Conservation (phyloP, 345 rosid species). For the Boechera retrofracta region DNA sequence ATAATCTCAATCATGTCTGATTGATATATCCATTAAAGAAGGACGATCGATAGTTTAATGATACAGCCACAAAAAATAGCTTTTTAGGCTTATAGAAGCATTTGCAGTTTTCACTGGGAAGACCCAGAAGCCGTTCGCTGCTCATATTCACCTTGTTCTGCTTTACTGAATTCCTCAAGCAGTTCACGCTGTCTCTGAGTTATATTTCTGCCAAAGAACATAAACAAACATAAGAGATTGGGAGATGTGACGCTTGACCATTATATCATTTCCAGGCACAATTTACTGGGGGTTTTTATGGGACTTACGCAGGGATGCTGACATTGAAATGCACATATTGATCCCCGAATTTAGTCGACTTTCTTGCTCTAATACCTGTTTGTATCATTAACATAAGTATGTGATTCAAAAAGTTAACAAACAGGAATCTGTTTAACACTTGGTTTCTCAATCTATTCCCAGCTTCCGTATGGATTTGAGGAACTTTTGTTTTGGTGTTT, state of each 20-base stretch:
- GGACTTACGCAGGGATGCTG: conserved; percentile 83
- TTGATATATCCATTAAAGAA: conserved; percentile 20
- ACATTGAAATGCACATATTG: conserved; percentile 94
- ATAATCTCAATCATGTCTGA: conserved; percentile 28
- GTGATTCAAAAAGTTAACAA: neutral
- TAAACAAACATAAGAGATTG: conserved; percentile 5
- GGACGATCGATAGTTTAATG: neutral
- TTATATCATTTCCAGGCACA: neutral
- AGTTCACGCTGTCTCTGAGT: conserved; percentile 85
- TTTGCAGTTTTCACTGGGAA: conserved; percentile 54
- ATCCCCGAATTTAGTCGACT: conserved; percentile 75
- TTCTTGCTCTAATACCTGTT: conserved; percentile 84
- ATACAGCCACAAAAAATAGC: conserved; percentile 27
- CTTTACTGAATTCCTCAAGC: conserved; percentile 90
- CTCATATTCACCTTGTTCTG: conserved; percentile 77
- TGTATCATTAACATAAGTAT: neutral
- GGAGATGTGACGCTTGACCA: neutral
- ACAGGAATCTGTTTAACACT: conserved; percentile 21
- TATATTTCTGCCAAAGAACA: conserved; percentile 57
- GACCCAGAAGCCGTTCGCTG: conserved; percentile 82
- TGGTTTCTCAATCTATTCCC: conserved; percentile 7
- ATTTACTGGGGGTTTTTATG: neutral
- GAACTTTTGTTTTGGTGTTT: neutral
- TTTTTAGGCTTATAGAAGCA: neutral
- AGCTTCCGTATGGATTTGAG: conserved; percentile 1